These are phyloP conservation scores for Coniochaeta ligniaria DNA, from an alignment of 2,329 filamentous ascomycete genomes.

Conservation along the genomic window DNA sequence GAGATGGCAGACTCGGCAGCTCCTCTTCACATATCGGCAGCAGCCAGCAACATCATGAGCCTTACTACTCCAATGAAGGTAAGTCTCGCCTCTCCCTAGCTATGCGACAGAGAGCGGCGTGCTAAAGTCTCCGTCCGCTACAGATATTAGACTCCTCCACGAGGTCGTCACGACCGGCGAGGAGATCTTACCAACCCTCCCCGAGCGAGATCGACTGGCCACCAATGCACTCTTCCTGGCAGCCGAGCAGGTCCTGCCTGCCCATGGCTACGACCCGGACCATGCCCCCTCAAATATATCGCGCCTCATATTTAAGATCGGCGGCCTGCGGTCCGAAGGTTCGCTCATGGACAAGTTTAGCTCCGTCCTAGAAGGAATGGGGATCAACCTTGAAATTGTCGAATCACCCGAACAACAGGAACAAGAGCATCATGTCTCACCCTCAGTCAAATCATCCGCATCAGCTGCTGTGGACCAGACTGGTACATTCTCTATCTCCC, in stretches of 20 bases:
- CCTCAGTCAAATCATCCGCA: slow-evolving; percentile 3
- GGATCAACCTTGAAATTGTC: slow-evolving; percentile 62
- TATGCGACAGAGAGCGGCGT: slow-evolving; percentile 3
- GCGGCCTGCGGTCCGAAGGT: slow-evolving; percentile 50
- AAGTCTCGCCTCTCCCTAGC: not conserved
- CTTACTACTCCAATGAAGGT: slow-evolving; percentile 37
- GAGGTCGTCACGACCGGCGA: slow-evolving; percentile 69
- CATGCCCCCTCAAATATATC: slow-evolving; percentile 67
- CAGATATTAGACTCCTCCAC: slow-evolving; percentile 74
- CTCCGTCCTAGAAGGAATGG: slow-evolving; percentile 58
- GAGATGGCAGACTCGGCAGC: slow-evolving; percentile 24
- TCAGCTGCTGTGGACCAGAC: slow-evolving; percentile 2
- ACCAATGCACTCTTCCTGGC: slow-evolving; percentile 75
- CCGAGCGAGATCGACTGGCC: slow-evolving; percentile 57
- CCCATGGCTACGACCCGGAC: slow-evolving; percentile 63
- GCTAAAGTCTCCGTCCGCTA: not conserved
- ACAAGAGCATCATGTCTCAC: slow-evolving; percentile 4
- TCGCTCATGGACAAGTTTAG: slow-evolving; percentile 65
- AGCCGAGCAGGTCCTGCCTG: slow-evolving; percentile 69
- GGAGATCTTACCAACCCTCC: slow-evolving; percentile 47
- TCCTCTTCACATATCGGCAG: slow-evolving; percentile 12
- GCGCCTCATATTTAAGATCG: slow-evolving; percentile 72
- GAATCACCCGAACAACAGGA: slow-evolving; percentile 7
- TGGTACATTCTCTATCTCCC: slow-evolving; percentile 7
- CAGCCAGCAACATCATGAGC: slow-evolving; percentile 20